Percentiles rank a stretch among this genome's conserved stretches.
Evolutionary conservation across 2,329 filamentous ascomycete species (phyloP).

Genomic region (Fusarium fujikuroi): DNA sequence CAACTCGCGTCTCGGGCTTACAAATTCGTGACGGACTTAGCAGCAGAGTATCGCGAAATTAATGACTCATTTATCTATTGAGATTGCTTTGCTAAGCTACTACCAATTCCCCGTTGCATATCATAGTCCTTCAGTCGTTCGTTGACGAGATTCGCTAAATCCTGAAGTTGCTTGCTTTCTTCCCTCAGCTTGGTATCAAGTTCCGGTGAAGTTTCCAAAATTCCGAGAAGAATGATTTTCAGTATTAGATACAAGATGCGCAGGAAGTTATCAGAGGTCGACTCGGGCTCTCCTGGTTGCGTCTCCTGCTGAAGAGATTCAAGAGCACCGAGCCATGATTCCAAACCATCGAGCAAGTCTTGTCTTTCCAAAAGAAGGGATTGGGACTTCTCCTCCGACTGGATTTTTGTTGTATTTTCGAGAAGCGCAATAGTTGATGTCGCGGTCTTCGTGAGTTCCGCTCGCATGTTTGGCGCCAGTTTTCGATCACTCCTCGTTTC

Average conservation of each 20-base stretch:
- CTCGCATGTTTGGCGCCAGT: slow-evolving; percentile 52
- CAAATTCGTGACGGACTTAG: background rate
- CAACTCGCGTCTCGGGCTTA: background rate
- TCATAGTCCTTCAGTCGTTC: slow-evolving; percentile 49
- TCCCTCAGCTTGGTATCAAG: slow-evolving; percentile 41
- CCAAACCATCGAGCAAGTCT: slow-evolving; percentile 46
- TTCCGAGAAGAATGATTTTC: slow-evolving; percentile 49
- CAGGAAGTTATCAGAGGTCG: slow-evolving; percentile 49
- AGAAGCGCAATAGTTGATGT: slow-evolving; percentile 42
- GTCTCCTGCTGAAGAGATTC: slow-evolving; percentile 37
- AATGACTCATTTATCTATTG: background rate
- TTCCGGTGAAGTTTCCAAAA: slow-evolving; percentile 46
- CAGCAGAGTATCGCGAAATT: rapidly evolving
- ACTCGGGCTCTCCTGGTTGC: slow-evolving; percentile 34
- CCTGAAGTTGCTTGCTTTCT: slow-evolving; percentile 48
- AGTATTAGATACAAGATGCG: slow-evolving; percentile 50
- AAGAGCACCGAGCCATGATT: slow-evolving; percentile 49
- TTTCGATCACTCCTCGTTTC: slow-evolving; percentile 40
- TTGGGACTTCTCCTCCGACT: slow-evolving; percentile 38
- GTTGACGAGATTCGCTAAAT: slow-evolving; percentile 43
- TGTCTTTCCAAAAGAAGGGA: slow-evolving; percentile 46
- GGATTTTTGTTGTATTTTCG: too few relatives aligned
- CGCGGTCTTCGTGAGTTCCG: slow-evolving; percentile 49
- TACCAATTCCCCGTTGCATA: background rate
- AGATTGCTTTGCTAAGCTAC: too few relatives aligned